Evolutionary conservation across 306 rosid genomes (phyloP).

Genomic region (Notholithocarpus densiflorus): DNA sequence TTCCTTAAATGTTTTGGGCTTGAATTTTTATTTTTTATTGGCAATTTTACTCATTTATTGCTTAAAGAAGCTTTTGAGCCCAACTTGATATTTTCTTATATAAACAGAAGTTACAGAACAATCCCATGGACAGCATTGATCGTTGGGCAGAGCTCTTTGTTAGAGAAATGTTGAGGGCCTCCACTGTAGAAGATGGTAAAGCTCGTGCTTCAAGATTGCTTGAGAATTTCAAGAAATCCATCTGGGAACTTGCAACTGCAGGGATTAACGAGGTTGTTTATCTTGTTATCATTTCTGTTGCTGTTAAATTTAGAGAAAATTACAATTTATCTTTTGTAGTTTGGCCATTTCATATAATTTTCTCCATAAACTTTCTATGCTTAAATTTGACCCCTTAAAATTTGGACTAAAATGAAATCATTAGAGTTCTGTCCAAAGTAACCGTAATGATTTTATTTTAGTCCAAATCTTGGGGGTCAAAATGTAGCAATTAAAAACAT

Average conservation of each 20-base stretch:
- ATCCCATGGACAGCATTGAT: conserved; percentile 47
- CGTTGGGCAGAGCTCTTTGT: conserved; percentile 84
- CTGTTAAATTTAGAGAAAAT: neutral
- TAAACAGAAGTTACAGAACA: conserved; percentile 3
- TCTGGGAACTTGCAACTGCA: conserved; percentile 45
- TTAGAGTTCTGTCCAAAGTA: too few relatives aligned
- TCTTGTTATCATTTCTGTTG: neutral
- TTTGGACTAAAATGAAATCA: too few relatives aligned
- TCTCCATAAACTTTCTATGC: too few relatives aligned
- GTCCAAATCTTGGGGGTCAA: too few relatives aligned
- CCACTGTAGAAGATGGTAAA: conserved; percentile 73
- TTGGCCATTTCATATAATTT: neutral
- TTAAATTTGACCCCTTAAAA: too few relatives aligned
- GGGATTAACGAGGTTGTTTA: conserved; percentile 56
- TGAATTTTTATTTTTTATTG: too few relatives aligned
- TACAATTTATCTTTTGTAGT: too few relatives aligned
- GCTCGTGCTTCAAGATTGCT: conserved; percentile 74
- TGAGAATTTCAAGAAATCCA: conserved; percentile 70
- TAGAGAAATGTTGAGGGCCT: conserved; percentile 73
- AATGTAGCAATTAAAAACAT: too few relatives aligned
- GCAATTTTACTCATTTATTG: neutral
- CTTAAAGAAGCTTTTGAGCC: neutral
- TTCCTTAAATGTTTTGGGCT: too few relatives aligned
- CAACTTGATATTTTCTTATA: neutral
- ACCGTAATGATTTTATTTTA: too few relatives aligned